A percentile compares a stretch with the other conserved stretches of the same genome.
Conservation (phyloP, 768 basidiomycete genomes). For the Pisolithus marmoratus region DNA sequence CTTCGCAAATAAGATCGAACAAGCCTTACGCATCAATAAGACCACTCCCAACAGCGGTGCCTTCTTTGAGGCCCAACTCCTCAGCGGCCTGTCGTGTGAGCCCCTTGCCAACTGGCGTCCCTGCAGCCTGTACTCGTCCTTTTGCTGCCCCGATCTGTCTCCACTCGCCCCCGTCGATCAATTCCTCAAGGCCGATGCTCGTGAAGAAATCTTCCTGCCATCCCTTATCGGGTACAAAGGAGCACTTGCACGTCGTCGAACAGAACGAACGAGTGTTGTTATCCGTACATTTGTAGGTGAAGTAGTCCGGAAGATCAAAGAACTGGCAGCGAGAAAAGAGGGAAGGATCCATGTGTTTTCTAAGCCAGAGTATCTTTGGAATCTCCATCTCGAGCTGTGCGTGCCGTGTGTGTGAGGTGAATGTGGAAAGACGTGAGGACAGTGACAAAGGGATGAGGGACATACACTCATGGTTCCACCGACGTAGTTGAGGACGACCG, state of each 20-base stretch:
- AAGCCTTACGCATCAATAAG: conserved; percentile 84
- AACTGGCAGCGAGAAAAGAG: conserved; percentile 75
- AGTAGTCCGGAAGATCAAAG: conserved; percentile 91
- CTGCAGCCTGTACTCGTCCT: conserved; percentile 70
- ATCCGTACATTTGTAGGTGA: conserved; percentile 88
- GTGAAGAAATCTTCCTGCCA: conserved; percentile 90
- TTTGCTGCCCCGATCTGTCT: conserved; percentile 66
- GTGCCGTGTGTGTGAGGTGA: neutral
- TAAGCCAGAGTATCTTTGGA: conserved; percentile 96
- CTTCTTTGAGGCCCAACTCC: conserved; percentile 79
- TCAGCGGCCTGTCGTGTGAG: conserved; percentile 72
- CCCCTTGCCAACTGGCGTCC: conserved; percentile 78
- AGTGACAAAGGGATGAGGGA: conserved; percentile 5
- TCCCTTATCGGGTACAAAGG: conserved; percentile 79
- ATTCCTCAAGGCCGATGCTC: conserved; percentile 71
- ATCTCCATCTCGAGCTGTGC: conserved; percentile 94
- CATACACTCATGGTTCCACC: conserved; percentile 92
- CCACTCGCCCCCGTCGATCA: conserved; percentile 60
- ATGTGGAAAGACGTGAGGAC: conserved; percentile 5
- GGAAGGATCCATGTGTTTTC: conserved; percentile 71
- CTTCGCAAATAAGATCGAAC: conserved; percentile 2
- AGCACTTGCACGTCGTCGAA: conserved; percentile 95
- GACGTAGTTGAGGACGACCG: conserved; percentile 87
- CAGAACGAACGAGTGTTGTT: conserved; percentile 75
- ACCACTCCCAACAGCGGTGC: conserved; percentile 90